Evolutionary conservation across 1,284 basidiomycete genomes (phyloP).

Genomic region (Malassezia cuniculi): DNA sequence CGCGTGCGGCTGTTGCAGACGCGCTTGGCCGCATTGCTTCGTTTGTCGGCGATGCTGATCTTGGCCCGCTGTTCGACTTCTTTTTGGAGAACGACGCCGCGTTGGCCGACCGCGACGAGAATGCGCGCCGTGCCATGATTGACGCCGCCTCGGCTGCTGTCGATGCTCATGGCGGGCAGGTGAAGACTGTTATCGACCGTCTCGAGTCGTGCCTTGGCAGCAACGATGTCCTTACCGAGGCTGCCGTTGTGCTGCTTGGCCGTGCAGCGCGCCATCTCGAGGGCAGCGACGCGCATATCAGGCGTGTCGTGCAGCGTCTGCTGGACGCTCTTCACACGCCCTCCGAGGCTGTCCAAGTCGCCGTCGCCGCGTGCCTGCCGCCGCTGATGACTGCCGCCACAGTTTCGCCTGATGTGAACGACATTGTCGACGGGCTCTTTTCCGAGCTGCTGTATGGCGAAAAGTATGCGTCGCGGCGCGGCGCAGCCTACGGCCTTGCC

Average conservation of each 20-base stretch:
- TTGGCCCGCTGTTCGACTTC: slow-evolving; percentile 75
- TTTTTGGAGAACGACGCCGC: slow-evolving; percentile 64
- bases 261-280: slow-evolving; percentile 80
- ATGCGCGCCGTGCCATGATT: slow-evolving; percentile 77
- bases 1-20: slow-evolving; percentile 63
- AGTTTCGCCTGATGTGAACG: slow-evolving; percentile 52
- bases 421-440: slow-evolving; percentile 57
- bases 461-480: slow-evolving; percentile 82
- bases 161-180: slow-evolving; percentile 66
- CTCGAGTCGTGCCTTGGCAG: slow-evolving; percentile 69
- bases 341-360: slow-evolving; percentile 88
- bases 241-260: slow-evolving; percentile 86
- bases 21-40: slow-evolving; percentile 62
- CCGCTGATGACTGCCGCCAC: slow-evolving; percentile 59
- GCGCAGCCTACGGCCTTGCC: slow-evolving; percentile 89
- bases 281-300: slow-evolving; percentile 47
- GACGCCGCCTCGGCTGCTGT: slow-evolving; percentile 68
- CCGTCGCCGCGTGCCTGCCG: slow-evolving; percentile 77
- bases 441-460: slow-evolving; percentile 51
- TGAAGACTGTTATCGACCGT: slow-evolving; percentile 65
- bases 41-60: slow-evolving; percentile 55
- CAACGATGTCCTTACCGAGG: slow-evolving; percentile 60
- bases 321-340: slow-evolving; percentile 86
- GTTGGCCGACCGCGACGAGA: slow-evolving; percentile 69
- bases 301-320: slow-evolving; percentile 66